Evolutionary conservation across 2,329 filamentous ascomycete species (phyloP).

Genomic region (Paecilomyces dactylethromorphus): DNA sequence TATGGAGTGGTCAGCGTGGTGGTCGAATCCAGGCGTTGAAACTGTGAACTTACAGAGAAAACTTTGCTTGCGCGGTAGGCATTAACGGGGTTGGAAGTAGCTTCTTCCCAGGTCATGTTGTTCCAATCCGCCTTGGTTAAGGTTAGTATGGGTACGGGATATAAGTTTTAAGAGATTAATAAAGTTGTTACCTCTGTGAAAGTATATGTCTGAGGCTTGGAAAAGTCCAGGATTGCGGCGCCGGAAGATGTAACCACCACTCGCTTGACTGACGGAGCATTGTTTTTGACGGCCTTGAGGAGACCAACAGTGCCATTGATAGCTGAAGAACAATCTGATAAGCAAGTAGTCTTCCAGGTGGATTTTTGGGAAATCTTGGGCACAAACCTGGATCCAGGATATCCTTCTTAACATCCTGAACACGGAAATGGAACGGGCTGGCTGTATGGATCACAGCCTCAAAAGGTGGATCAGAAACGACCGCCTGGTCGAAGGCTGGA

Average conservation of each 20-base stretch:
- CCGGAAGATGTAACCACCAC: slow-evolving; percentile 63
- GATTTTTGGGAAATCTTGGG: no score
- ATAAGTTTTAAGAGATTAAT: no score
- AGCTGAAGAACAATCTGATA: no score
- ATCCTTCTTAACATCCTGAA: slow-evolving; percentile 61
- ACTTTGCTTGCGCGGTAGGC: no score
- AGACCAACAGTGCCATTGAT: slow-evolving; percentile 59
- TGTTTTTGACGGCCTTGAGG: slow-evolving; percentile 54
- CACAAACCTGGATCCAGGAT: slow-evolving; percentile 56
- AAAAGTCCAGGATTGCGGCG: no score
- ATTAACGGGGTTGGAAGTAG: slow-evolving; percentile 21
- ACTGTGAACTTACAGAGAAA: no score
- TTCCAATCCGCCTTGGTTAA: slow-evolving; percentile 39
- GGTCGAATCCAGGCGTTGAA: no score
- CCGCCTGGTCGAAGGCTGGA: slow-evolving; percentile 65
- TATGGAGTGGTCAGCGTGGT: no score
- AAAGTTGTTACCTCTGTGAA: no score
- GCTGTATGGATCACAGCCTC: slow-evolving; percentile 70
- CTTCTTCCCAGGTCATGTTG: slow-evolving; percentile 37
- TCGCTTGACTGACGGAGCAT: slow-evolving; percentile 60
- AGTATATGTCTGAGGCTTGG: no score
- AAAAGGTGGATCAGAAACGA: slow-evolving; percentile 58
- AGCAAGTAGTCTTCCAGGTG: no score
- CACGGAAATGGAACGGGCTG: slow-evolving; percentile 66
- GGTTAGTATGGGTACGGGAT: no score